These are phyloP conservation scores for Zygosaccharomyces sapae DNA, from an alignment of 1,139 yeast genomes.

Conservation along the genomic window DNA sequence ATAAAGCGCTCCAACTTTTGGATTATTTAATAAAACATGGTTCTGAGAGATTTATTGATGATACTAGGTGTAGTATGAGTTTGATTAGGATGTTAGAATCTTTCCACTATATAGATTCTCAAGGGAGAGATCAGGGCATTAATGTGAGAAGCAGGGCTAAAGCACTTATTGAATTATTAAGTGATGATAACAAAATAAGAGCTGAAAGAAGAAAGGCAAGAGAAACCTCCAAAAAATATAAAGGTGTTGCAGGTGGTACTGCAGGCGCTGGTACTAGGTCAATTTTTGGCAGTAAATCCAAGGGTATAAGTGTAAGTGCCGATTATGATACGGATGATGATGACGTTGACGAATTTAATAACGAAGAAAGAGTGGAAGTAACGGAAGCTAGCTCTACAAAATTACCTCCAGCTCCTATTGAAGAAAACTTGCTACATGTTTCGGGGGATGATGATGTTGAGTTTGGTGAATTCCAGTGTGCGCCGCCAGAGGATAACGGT, in stretches of 20 bases:
- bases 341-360: background rate
- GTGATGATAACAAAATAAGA: slow-evolving; percentile 73
- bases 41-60: slow-evolving; percentile 91
- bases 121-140: slow-evolving; percentile 95
- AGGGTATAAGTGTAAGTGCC: slow-evolving; percentile 41
- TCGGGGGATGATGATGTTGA: slow-evolving; percentile 75
- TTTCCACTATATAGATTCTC: slow-evolving; percentile 90
- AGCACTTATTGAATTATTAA: slow-evolving; percentile 62
- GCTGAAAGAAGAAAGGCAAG: slow-evolving; percentile 85
- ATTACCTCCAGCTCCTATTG: slow-evolving; percentile 7
- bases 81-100: slow-evolving; percentile 84
- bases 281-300: slow-evolving; percentile 24
- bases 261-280: slow-evolving; percentile 24
- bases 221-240: slow-evolving; percentile 74
- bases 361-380: slow-evolving; percentile 32
- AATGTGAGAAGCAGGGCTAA: slow-evolving; percentile 91
- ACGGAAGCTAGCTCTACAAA: background rate
- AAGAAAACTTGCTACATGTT: slow-evolving; percentile 16
- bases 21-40: slow-evolving; percentile 92
- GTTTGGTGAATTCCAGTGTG: slow-evolving; percentile 91
- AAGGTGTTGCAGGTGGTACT: slow-evolving; percentile 63
- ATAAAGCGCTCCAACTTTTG: slow-evolving; percentile 84
- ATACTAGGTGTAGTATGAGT: slow-evolving; percentile 78
- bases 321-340: slow-evolving; percentile 48
- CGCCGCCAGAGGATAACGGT: slow-evolving; percentile 41